Evolutionary conservation across 2,329 filamentous ascomycete genomes (phyloP).

Genomic region (Pseudovirgaria hyperparasitica): DNA sequence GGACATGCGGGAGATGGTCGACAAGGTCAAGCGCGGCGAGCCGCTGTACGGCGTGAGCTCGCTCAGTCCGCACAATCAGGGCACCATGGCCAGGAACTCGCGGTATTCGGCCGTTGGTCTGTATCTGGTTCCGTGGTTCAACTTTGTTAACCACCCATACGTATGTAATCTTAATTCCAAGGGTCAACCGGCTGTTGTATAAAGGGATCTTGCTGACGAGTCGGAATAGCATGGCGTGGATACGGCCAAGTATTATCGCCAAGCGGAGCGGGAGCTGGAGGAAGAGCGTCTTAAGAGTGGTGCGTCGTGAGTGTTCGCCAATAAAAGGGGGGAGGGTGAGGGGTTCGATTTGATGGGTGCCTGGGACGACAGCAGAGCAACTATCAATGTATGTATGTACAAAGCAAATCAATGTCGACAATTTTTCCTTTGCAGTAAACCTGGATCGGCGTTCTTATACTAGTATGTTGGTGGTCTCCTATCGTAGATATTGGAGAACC

Average conservation of each 20-base stretch:
- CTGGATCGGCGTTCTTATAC: too few relatives aligned
- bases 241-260: conserved; percentile 95
- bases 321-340: too few relatives aligned
- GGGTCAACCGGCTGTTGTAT: too few relatives aligned
- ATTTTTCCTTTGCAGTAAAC: too few relatives aligned
- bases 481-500: too few relatives aligned
- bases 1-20: conserved; percentile 98
- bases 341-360: too few relatives aligned
- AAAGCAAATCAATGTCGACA: too few relatives aligned
- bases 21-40: conserved; percentile 85
- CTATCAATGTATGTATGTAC: too few relatives aligned
- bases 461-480: too few relatives aligned
- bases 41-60: conserved; percentile 73
- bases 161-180: neutral
- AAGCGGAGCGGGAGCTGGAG: conserved; percentile 88
- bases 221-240: conserved; percentile 92
- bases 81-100: conserved; percentile 83
- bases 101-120: conserved; percentile 77
- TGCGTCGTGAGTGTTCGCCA: too few relatives aligned
- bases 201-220: conserved; percentile 1
- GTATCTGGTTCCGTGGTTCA: conserved; percentile 88
- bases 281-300: conserved; percentile 59
- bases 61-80: conserved; percentile 82
- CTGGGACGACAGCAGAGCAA: too few relatives aligned
- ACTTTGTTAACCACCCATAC: conserved; percentile 78